Base-by-base conservation (phyloP, 805 yeast genomes). In the Starmerella vaccinii region DNA sequence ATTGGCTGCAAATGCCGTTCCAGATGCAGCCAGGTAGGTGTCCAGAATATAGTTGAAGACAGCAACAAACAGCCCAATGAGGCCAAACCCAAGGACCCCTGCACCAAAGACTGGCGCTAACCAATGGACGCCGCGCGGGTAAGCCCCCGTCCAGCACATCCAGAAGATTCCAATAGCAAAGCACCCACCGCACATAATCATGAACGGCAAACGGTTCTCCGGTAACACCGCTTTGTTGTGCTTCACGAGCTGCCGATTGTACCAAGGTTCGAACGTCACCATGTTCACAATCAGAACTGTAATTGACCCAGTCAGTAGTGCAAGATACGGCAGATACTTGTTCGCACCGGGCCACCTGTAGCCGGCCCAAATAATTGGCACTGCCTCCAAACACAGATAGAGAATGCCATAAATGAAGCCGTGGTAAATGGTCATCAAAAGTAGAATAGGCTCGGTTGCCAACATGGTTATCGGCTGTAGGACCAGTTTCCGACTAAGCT, bases 61-160 rank as follows among this genome's bases (percentile, higher is more conserved):
- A 10, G 87, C 78, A 57, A 81, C 69, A 70, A 84, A 84, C 51
- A 84, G 77, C 38, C 78, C 71, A 55, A 82, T 69, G 51, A 83
- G 67, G 35, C 90, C 94, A 55, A 75, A 76, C 13, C 88, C 89
- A 34, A 77, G 74, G 60, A 81, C 73, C 3, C 76, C 53, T 55
- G 85, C 82, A 26, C 84, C 78, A 24, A 77, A 67, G 1, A 83
- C 75, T 37, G 94, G 92, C n/a, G 77, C 84, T 59, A 80, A 80
- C 90, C 90, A 88, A 62, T 82, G 95, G 35, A 87, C 77, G 42
- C 67, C 66, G 30, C 80, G 66, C 44, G 76, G 81, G 65, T 80
- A 88, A 56, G 78, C 76, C 62, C 95, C 95, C 7, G 89, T 72
- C 95, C 96, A 88, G 52, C 85, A 78, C 63, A 88, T 72, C 95